phyloP scores from a whole-genome alignment of 2,329 filamentous ascomycete species.

The Emericellopsis atlantica region DNA sequence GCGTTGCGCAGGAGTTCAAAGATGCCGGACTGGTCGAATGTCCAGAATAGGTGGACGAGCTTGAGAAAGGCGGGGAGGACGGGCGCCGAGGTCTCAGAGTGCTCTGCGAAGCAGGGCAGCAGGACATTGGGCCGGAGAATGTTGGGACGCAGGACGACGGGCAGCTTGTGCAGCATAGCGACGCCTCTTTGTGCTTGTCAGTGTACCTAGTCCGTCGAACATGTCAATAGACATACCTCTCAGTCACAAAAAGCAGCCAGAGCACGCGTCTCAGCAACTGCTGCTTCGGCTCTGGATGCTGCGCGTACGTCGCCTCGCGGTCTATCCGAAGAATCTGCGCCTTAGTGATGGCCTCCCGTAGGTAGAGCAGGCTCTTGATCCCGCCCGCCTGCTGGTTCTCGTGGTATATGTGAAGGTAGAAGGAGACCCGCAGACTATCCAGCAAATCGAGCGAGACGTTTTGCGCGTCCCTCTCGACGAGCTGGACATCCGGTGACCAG shows the following conservation, averaged over 20 bases:
- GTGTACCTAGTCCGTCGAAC: not conserved
- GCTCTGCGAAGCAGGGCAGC: constrained; percentile 15
- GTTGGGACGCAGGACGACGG: constrained; percentile 28
- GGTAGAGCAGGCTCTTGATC: constrained; percentile 29
- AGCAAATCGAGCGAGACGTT: constrained; percentile 19
- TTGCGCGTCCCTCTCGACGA: constrained; percentile 12
- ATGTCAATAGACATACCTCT: constrained; percentile 11
- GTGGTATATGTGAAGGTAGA: constrained; percentile 38
- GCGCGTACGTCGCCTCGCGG: constrained; percentile 24
- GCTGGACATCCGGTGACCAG: constrained; percentile 11
- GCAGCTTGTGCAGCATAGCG: constrained; percentile 34
- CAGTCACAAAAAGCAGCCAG: constrained; percentile 36
- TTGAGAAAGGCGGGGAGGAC: constrained; percentile 35
- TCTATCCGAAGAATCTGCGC: constrained; percentile 36
- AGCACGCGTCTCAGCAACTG: constrained; percentile 30
- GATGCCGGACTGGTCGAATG: constrained; percentile 34
- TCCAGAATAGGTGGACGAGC: constrained; percentile 33
- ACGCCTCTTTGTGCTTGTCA: constrained; percentile 23
- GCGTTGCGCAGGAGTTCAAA: constrained; percentile 30
- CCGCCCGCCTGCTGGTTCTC: constrained; percentile 34
- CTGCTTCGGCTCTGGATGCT: constrained; percentile 22
- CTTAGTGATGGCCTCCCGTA: constrained; percentile 37
- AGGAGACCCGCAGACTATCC: constrained; percentile 29
- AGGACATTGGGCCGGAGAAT: constrained; percentile 26
- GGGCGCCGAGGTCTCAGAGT: constrained; percentile 23